Evolutionary conservation across 179 eudicot species (phyloP), one percentile per base, ranked within the genome.

Genomic region (Silene coronaria): DNA sequence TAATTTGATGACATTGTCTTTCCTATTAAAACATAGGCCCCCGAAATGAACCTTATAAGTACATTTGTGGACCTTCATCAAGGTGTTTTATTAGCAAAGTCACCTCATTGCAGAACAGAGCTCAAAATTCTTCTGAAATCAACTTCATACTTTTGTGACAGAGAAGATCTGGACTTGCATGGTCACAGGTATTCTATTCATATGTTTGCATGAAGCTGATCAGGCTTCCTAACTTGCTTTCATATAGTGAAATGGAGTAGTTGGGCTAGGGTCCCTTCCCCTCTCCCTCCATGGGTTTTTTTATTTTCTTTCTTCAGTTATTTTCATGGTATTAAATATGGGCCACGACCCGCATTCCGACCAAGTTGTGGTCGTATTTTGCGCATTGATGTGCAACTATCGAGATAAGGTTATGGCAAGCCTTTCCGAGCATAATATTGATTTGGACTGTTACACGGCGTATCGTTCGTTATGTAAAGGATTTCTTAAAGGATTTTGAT

Each of bases 21-120:
- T 45, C 65, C 77, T 82, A 79, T 70, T 70, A 13, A 0, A 0
- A 70, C 26, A 55, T 80, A 92, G 98, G 97, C 88, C 83, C 95
- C 94, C 62, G 96, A 90, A 66, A 87, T 94, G 97, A 82, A 87
- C 78, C 86, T 85, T 74, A 90, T 92, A 62, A 81, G 87, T 62
- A 89, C 98, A 71, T 79, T 27, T 83, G 80, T 94, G 55, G 93
- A 94, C 86, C 89, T 88, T 72, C 79, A 65, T 64, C 83, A 79
- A 82, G 94, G 90, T 61, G 59, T 80, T 30, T 75, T 94, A 80
- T 71, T 80, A 78, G 95, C 89, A 17, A 89, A 88, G 75, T 94
- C 98, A 60, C 92, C 94, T 12, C 89, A 81, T 74, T 94, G 97
- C 88, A 85, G 83, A 80, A 85, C 81, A 27, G 88, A 88, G 70